Evolutionary conservation across 2,329 filamentous ascomycete genomes (phyloP), one percentile per base, ranked within the genome.

Genomic region (Microsporum canis): DNA sequence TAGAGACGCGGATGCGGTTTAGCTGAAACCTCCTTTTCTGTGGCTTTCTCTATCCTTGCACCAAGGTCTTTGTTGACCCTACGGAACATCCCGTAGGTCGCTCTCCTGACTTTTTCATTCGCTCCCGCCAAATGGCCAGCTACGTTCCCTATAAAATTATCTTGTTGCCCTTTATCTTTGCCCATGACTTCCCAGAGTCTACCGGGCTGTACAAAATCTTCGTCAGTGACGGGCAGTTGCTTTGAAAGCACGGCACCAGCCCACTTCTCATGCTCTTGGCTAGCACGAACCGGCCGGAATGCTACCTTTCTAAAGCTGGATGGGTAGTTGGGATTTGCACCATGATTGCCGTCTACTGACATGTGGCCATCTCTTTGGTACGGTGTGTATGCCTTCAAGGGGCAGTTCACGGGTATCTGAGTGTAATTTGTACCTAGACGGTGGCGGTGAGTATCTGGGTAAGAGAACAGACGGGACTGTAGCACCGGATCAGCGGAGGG

Each of bases 321-420:
- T 12, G 72, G 76, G 69, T 84, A 85, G 66, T 80, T 79, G 12
- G 82, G 80, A 63, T 83, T 79, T 2, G 79, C 75, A 59, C 83
- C 82, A 67, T 85, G 82, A 73, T 89, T 87, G 69, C 84, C 78
- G 61, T 81, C 78, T 67, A 84, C 83, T 0, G 84, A 82, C 86
- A 89, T 90, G 62, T 72, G 70, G 14, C 88, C 88, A 68, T 90
- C 87, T 63, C 88, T 83, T 71, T 89, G 86, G 78, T 84, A 88
- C 65, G 87, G 79, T 78, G 82, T 79, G 74, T 76, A 77, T 77
- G 75, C 68, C 76, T 72, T 76, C 65, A 78, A 62, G 60, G 82
- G 79, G 59, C 77, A 77, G 73, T 86, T 86, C 66, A 84, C 80
- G 27, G 84, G 83, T 60, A 86, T 80, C 68, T 86, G 82, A 65